Evolutionary conservation across 2,329 filamentous ascomycete species (phyloP).

Genomic region (Pseudonectria foliicola): DNA sequence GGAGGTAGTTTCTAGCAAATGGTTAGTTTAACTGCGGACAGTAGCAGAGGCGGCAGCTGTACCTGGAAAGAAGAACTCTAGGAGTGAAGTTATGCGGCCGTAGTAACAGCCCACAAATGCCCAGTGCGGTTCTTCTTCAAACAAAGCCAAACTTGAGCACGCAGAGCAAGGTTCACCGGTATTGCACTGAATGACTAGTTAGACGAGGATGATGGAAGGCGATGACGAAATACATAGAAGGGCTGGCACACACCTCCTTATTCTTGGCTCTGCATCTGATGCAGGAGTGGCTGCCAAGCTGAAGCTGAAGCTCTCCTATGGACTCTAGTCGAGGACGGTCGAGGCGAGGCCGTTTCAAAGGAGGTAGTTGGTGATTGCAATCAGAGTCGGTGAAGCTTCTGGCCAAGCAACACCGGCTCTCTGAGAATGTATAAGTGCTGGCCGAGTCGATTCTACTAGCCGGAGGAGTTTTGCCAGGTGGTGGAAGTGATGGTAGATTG

Average conservation of each 20-base stretch:
- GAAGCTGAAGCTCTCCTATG: conserved; percentile 47
- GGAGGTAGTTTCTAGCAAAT: conserved; percentile 35
- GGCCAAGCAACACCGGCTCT: conserved; percentile 28
- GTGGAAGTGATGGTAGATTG: conserved; percentile 22
- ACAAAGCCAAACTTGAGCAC: conserved; percentile 33
- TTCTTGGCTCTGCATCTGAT: conserved; percentile 43
- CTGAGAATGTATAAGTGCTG: conserved; percentile 30
- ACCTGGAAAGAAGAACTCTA: conserved; percentile 46
- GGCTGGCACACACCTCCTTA: conserved; percentile 33
- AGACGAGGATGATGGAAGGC: conserved; percentile 5
- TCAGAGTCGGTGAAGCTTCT: conserved; percentile 40
- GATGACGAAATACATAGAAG: not conserved
- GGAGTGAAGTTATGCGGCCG: conserved; percentile 38
- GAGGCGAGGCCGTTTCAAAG: conserved; percentile 45
- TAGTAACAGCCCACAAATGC: conserved; percentile 44
- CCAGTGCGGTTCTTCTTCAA: conserved; percentile 40
- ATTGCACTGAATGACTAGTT: conserved; percentile 39
- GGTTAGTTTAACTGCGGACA: conserved; percentile 6
- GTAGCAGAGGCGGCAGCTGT: conserved; percentile 10
- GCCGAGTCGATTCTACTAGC: conserved; percentile 18
- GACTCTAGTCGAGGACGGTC: conserved; percentile 48
- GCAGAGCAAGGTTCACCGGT: conserved; percentile 41
- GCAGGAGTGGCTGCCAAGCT: conserved; percentile 41
- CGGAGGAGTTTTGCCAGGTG: conserved; percentile 23
- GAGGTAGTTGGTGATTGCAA: conserved; percentile 45